Percentiles rank a stretch among this genome's conserved stretches.
phyloP scores from a whole-genome alignment of 2,329 filamentous ascomycete species.

The Chaetomium sp. region DNA sequence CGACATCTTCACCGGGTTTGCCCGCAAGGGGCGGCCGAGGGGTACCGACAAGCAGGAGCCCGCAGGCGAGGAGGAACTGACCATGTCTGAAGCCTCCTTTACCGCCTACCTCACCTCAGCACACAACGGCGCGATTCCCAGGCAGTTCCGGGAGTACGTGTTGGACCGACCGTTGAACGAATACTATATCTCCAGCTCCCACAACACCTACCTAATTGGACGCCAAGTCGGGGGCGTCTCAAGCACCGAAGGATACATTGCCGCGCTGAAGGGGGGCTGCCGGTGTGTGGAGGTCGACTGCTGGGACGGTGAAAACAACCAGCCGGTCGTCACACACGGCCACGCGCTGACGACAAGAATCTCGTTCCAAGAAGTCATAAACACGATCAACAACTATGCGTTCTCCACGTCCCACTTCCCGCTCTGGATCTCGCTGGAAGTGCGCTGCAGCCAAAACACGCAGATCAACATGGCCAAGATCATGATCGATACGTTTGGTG shows the following conservation, averaged over 20 bases:
- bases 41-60: conserved; percentile 33
- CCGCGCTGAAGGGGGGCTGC: conserved; percentile 78
- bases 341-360: conserved; percentile 83
- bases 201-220: conserved; percentile 94
- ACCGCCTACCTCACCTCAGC: conserved; percentile 69
- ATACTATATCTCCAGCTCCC: conserved; percentile 96
- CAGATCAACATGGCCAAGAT: conserved; percentile 84
- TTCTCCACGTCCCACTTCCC: conserved; percentile 84
- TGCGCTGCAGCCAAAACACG: conserved; percentile 80
- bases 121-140: conserved; percentile 61
- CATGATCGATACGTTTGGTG: conserved; percentile 77
- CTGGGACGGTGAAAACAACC: conserved; percentile 86
- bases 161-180: conserved; percentile 87
- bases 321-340: conserved; percentile 86
- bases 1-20: conserved; percentile 62
- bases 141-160: conserved; percentile 52
- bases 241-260: conserved; percentile 92
- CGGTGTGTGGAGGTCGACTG: conserved; percentile 96
- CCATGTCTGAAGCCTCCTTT: conserved; percentile 74
- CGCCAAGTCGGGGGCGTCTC: conserved; percentile 85
- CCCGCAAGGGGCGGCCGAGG: conserved; percentile 50
- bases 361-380: conserved; percentile 84
- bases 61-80: conserved; percentile 36
- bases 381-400: conserved; percentile 89
- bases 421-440: conserved; percentile 89